Base-by-base conservation (phyloP, 768 basidiomycete species). In the Cystofilobasidium ferigula region DNA sequence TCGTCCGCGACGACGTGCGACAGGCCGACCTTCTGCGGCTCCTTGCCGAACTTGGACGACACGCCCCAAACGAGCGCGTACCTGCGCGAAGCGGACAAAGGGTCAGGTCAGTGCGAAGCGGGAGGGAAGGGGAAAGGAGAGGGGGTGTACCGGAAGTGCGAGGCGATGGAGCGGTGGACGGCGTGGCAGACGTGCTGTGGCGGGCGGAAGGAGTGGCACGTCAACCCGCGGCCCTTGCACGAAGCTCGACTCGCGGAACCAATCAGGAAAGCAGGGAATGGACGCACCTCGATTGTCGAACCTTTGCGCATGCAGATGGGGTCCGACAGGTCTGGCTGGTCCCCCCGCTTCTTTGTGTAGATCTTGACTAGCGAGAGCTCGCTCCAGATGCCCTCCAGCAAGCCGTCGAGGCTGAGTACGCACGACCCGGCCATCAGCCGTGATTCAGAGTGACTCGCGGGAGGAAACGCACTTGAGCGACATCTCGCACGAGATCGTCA, bases 321-420 rank as follows among this genome's bases (percentile, higher is more conserved):
- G 76, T 99, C 95, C 1, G 80, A 77, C 16, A 99, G 77, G 75
- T 98, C 95, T 3, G 95, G 93, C 70, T 87, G 88, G 35, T 81
- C 88, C n/a, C 94, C 95, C 51, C 95, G 82, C 75, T 93, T 93
- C 78, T 99, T 99, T 3, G 95, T 99, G 76, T 97, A 99, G 53
- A 99, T 84, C 73, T 92, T 93, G 62, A 87, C 86, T 9, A 89
- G 81, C n/a, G 56, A 57, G 16, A 68, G 67, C 56, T 68, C 61
- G 45, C 48, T 71, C 80, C 80, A 81, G 47, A 80, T 79, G 40
- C 75, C 69, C 48, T 77, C 79, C 65, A 79, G 64, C 32, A 81
- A 70, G 70, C 75, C 76, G 60, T 81, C 80, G 57, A 80, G 70
- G 61, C 65, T 67, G n/a, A n/a, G 38, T 28, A 34, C 12, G 30